Evolutionary conservation across 371 early-diverging fungal species (phyloP).

Genomic region (Mortierella sp.): DNA sequence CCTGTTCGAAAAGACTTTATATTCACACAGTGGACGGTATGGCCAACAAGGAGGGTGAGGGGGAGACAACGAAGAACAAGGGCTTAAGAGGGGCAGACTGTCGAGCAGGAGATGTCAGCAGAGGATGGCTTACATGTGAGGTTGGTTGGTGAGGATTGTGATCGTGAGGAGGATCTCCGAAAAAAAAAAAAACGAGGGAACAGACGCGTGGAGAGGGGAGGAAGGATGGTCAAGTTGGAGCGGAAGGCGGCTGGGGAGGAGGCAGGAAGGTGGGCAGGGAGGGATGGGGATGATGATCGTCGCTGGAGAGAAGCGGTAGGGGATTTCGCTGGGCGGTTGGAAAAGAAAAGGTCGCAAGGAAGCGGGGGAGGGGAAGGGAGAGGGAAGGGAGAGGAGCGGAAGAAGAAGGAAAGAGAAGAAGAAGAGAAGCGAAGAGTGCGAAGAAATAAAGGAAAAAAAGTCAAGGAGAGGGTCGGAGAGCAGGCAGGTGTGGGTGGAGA

Average conservation of each 20-base stretch:
- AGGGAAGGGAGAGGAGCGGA: too few relatives aligned
- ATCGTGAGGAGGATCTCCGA: slow-evolving; percentile 25
- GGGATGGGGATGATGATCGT: slow-evolving; percentile 8
- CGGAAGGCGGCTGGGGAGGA: slow-evolving; percentile 34
- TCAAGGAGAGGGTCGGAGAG: neutral
- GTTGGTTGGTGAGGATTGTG: slow-evolving; percentile 24
- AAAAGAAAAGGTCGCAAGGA: neutral
- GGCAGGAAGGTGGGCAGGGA: slow-evolving; percentile 31
- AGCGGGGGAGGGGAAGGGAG: neutral
- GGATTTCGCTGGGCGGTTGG: neutral
- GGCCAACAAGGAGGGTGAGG: too few relatives aligned
- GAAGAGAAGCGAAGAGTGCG: neutral
- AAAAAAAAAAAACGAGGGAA: neutral
- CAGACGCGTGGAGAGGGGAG: slow-evolving; percentile 9
- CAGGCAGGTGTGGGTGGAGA: too few relatives aligned
- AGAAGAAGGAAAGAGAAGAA: neutral
- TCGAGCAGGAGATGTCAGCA: too few relatives aligned
- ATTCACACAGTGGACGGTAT: slow-evolving; percentile 1
- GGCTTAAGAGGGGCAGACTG: too few relatives aligned
- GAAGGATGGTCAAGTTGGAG: slow-evolving; percentile 16
- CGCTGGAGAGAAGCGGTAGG: neutral
- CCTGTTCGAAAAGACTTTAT: neutral
- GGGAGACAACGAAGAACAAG: too few relatives aligned
- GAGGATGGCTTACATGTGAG: slow-evolving; percentile 18
- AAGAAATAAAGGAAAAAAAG: neutral